Evolutionary conservation across 768 basidiomycete species (phyloP).

Genomic region (Paxillus involutus): DNA sequence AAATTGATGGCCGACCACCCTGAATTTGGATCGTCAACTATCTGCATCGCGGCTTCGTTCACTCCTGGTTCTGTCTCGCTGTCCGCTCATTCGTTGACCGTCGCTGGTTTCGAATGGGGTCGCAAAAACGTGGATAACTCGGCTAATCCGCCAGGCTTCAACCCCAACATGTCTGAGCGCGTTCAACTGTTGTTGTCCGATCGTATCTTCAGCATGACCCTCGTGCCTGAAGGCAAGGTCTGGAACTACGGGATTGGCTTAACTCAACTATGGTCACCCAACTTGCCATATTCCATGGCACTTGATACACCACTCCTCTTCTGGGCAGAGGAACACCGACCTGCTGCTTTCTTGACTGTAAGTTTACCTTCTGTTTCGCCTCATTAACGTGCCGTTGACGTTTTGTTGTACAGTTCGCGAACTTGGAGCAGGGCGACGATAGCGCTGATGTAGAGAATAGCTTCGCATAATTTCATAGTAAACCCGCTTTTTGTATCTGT

Average conservation of each 20-base stretch:
- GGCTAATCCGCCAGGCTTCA: constrained; percentile 87
- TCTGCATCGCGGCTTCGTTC: constrained; percentile 93
- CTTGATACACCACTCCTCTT: constrained; percentile 92
- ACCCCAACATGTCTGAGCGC: constrained; percentile 97
- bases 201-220: constrained; percentile 92
- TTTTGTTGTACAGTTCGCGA: constrained; percentile 66
- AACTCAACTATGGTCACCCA: constrained; percentile 88
- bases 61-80: constrained; percentile 97
- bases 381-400: neutral
- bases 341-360: constrained; percentile 90
- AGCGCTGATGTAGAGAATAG: constrained; percentile 95
- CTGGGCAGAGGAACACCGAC: constrained; percentile 96
- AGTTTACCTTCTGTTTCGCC: constrained; percentile 32
- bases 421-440: constrained; percentile 86
- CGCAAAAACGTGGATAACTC: constrained; percentile 89
- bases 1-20: constrained; percentile 97
- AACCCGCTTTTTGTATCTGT: constrained; percentile 1
- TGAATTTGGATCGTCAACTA: constrained; percentile 91
- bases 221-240: constrained; percentile 90
- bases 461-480: constrained; percentile 61
- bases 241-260: constrained; percentile 98
- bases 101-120: constrained; percentile 97
- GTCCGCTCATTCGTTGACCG: constrained; percentile 86
- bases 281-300: constrained; percentile 75
- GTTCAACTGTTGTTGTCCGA: constrained; percentile 93